Conservation (phyloP, 768 basidiomycete genomes). For the Russula sp. region DNA sequence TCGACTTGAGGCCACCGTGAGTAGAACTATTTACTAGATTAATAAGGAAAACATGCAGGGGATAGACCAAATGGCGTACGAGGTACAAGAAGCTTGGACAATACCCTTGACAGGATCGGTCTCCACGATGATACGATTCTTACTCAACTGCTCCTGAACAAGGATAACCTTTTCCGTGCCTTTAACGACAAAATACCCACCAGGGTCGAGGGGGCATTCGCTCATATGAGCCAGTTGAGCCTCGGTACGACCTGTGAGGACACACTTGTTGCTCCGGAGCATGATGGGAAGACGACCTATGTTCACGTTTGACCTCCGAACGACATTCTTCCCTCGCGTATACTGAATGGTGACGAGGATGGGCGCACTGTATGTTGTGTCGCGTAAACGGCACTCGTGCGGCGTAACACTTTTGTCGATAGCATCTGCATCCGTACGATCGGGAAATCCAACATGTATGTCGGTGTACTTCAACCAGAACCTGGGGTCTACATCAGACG, state of each 20-base stretch:
- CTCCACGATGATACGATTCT: slow-evolving; percentile 99
- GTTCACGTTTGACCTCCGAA: slow-evolving; percentile 73
- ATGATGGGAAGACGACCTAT: slow-evolving; percentile 95
- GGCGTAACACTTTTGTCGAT: slow-evolving; percentile 85
- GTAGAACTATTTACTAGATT: slow-evolving; percentile 48
- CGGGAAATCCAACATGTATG: slow-evolving; percentile 88
- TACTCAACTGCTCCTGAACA: slow-evolving; percentile 97
- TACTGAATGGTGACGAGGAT: slow-evolving; percentile 94
- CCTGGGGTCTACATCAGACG: slow-evolving; percentile 92
- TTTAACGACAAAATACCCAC: slow-evolving; percentile 99
- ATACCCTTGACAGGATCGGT: slow-evolving; percentile 83
- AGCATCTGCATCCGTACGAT: slow-evolving; percentile 76
- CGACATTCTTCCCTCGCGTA: slow-evolving; percentile 84
- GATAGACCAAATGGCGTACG: slow-evolving; percentile 47
- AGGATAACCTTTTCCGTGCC: slow-evolving; percentile 99
- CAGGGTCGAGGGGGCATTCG: slow-evolving; percentile 97
- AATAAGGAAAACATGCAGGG: slow-evolving; percentile 17
- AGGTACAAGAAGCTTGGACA: slow-evolving; percentile 94
- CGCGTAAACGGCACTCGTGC: slow-evolving; percentile 94
- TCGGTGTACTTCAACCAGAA: slow-evolving; percentile 97
- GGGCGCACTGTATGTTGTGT: slow-evolving; percentile 90
- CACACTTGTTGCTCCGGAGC: slow-evolving; percentile 93
- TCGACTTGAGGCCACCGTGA: slow-evolving; percentile 85
- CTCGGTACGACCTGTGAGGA: slow-evolving; percentile 70
- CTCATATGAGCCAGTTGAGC: slow-evolving; percentile 87